A percentile compares a stretch with the other conserved stretches of the same genome.
These are phyloP conservation scores for Phragmites australis DNA, from an alignment of 176 grass and related monocot species.

Conservation along the genomic window DNA sequence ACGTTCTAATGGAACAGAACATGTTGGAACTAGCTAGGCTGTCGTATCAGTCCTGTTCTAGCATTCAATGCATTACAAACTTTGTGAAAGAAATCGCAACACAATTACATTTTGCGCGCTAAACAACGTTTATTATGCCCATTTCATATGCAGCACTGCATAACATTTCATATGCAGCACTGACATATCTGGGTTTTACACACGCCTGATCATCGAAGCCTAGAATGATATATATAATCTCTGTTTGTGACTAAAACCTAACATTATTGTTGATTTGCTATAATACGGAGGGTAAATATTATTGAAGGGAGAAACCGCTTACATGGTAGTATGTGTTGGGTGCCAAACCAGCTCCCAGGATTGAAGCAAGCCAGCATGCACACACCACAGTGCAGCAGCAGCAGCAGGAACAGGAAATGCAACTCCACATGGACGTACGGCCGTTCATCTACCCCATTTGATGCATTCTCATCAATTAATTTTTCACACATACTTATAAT, in stretches of 20 bases:
- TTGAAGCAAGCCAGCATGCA: background rate
- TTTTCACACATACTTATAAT: no score
- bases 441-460: no score
- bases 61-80: constrained; percentile 1
- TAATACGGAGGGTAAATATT: no score
- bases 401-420: no score
- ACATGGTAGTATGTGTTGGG: constrained; percentile 34
- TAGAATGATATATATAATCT: background rate
- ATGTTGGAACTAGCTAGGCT: constrained; percentile 31
- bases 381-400: background rate
- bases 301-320: constrained; percentile 29
- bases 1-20: constrained; percentile 18
- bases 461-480: no score
- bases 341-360: constrained; percentile 46
- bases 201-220: background rate
- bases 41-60: constrained; percentile 21
- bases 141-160: background rate
- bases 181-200: background rate
- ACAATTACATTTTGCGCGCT: background rate
- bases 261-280: background rate
- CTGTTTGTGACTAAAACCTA: no score
- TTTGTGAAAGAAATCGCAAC: background rate
- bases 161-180: background rate
- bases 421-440: no score
- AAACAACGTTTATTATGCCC: background rate